A percentile compares a stretch with the other conserved stretches of the same genome.
phyloP scores from a whole-genome alignment of 495 filamentous ascomycete genomes.

The Arthonia radiata region DNA sequence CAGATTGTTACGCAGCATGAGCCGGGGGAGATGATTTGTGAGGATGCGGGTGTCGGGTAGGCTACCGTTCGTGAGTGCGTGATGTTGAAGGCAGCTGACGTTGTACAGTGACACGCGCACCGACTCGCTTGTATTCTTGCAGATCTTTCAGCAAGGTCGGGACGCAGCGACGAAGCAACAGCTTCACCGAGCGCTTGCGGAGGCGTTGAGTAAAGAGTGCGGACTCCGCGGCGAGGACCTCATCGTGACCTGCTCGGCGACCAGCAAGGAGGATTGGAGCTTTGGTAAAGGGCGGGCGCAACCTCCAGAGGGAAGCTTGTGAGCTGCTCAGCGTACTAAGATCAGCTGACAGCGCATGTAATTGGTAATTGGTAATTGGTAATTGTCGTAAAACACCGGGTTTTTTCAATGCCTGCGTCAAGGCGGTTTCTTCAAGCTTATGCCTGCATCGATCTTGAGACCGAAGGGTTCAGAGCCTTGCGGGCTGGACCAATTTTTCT shows the following conservation, averaged over 20 bases:
- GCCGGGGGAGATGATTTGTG: slow-evolving; percentile 5
- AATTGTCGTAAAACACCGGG: no score
- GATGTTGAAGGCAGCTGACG: no score
- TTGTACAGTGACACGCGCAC: slow-evolving; percentile 2
- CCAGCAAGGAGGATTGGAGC: slow-evolving; percentile 5
- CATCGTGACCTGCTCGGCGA: slow-evolving; percentile 4
- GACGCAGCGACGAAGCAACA: slow-evolving; percentile 3
- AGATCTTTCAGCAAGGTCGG: slow-evolving; percentile 8
- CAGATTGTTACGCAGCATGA: slow-evolving; percentile 8
- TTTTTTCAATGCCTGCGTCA: no score
- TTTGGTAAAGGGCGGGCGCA: slow-evolving; percentile 3
- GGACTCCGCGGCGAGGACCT: slow-evolving; percentile 4
- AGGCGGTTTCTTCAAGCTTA: no score
- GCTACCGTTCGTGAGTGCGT: no score
- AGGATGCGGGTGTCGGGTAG: slow-evolving; percentile 5
- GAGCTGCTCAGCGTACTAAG: no score
- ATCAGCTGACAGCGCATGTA: no score
- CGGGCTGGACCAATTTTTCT: no score
- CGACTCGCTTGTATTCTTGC: slow-evolving; percentile 5
- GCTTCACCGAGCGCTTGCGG: slow-evolving; percentile 2
- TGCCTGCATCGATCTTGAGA: no score
- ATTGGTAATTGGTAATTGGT: no score
- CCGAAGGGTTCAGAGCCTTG: no score
- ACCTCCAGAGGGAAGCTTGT: no score
- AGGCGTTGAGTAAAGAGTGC: slow-evolving; percentile 3